Evolutionary conservation across 1,139 yeast genomes (phyloP).

Genomic region (Magnusiomyces sp.): DNA sequence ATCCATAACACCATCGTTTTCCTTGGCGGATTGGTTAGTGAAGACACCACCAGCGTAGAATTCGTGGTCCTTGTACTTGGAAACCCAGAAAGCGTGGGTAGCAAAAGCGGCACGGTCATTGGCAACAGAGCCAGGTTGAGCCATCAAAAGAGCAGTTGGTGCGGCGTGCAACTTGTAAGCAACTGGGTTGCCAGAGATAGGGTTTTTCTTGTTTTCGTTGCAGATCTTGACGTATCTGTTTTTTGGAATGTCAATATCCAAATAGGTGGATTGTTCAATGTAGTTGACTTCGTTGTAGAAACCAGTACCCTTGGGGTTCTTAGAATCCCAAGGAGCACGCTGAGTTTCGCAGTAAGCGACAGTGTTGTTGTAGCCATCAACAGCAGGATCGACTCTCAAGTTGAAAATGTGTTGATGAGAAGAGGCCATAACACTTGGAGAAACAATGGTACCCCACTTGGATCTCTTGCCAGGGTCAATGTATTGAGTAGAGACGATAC

Average conservation of each 20-base stretch:
- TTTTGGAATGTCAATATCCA: conserved; percentile 70
- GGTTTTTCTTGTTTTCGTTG: conserved; percentile 71
- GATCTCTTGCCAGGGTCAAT: conserved; percentile 67
- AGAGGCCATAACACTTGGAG: conserved; percentile 81
- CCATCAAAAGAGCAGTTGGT: conserved; percentile 66
- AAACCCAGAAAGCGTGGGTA: conserved; percentile 69
- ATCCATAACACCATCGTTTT: conserved; percentile 58
- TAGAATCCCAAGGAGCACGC: conserved; percentile 49
- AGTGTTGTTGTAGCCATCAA: conserved; percentile 69
- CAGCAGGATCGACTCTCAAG: conserved; percentile 79
- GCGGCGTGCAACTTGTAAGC: conserved; percentile 76
- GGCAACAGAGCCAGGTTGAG: conserved; percentile 54
- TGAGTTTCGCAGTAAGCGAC: conserved; percentile 69
- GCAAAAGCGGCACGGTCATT: conserved; percentile 63
- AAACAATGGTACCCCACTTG: conserved; percentile 79
- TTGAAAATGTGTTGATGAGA: conserved; percentile 83
- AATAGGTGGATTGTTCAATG: conserved; percentile 63
- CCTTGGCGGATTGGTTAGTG: conserved; percentile 63
- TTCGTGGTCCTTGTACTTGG: conserved; percentile 61
- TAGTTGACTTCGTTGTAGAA: conserved; percentile 55
- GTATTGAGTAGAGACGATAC: conserved; percentile 63
- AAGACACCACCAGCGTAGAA: conserved; percentile 71
- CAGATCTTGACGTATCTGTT: conserved; percentile 67
- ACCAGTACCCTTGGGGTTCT: conserved; percentile 70
- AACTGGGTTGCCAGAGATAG: conserved; percentile 67